Percentiles rank a stretch among this genome's conserved stretches.
Evolutionary conservation across 768 basidiomycete genomes (phyloP).

Genomic region (Tephrocybe sp.): DNA sequence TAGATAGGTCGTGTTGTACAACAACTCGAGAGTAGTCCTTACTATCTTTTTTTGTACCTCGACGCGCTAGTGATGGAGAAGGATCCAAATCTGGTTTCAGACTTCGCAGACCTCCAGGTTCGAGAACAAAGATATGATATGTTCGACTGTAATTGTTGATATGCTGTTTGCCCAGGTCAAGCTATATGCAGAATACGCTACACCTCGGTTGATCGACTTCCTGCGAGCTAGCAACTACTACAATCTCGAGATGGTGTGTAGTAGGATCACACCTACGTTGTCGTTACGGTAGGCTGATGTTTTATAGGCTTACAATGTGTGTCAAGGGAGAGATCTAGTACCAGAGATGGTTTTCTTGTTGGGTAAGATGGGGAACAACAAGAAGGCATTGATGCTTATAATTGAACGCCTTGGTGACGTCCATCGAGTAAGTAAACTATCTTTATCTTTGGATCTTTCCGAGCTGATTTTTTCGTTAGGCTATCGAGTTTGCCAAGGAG

Average conservation of each 20-base stretch:
- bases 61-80: constrained; percentile 81
- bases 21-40: constrained; percentile 73
- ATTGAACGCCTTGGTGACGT: constrained; percentile 96
- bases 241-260: constrained; percentile 74
- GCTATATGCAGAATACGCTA: constrained; percentile 88
- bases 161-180: too few relatives aligned
- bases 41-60: constrained; percentile 91
- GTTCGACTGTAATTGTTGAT: too few relatives aligned
- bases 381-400: constrained; percentile 89
- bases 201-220: constrained; percentile 82
- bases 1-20: constrained; percentile 88
- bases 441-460: neutral
- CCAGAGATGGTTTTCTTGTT: constrained; percentile 97
- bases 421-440: constrained; percentile 58
- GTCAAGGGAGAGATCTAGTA: constrained; percentile 83
- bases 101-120: constrained; percentile 86
- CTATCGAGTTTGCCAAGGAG: constrained; percentile 98
- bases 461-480: constrained; percentile 40
- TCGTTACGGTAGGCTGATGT: neutral
- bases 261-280: neutral
- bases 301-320: constrained; percentile 79
- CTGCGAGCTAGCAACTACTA: constrained; percentile 90
- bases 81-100: constrained; percentile 76
- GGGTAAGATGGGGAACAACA: constrained; percentile 97
- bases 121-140: too few relatives aligned